phyloP scores from a whole-genome alignment of 1,284 basidiomycete genomes.

The Irpex sp. region DNA sequence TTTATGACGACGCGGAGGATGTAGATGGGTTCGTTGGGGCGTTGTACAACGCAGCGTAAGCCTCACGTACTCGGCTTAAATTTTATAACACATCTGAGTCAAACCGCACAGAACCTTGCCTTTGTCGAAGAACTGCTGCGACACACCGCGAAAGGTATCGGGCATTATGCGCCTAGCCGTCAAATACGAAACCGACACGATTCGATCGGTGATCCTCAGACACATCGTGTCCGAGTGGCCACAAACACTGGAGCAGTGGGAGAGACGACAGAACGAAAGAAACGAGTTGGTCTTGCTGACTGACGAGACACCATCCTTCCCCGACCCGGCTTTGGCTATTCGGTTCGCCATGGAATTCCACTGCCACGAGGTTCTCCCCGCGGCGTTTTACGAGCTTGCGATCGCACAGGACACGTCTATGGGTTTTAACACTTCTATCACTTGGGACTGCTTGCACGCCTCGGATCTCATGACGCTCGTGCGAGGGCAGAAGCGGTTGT shows the following conservation, averaged over 20 bases:
- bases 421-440: not conserved
- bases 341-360: constrained; percentile 6
- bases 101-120: not conserved
- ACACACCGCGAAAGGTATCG: not conserved
- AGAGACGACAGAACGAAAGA: not conserved
- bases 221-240: constrained; percentile 11
- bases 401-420: not conserved
- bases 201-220: not conserved
- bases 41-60: constrained; percentile 9
- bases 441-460: not conserved
- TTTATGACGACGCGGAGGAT: constrained; percentile 4
- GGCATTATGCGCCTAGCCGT: not conserved
- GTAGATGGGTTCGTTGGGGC: constrained; percentile 3
- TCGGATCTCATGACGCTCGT: not conserved
- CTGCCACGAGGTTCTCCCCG: constrained; percentile 9
- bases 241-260: constrained; percentile 3
- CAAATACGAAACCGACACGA: not conserved
- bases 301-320: not conserved
- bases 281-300: not conserved
- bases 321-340: constrained; percentile 11
- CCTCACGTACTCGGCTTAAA: not conserved
- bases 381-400: constrained; percentile 11
- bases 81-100: too few species aligned
- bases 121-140: not conserved
- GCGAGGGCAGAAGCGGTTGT: not conserved